phyloP scores from a whole-genome alignment of 345 rosid genomes.

The Euphorbia peplus region DNA sequence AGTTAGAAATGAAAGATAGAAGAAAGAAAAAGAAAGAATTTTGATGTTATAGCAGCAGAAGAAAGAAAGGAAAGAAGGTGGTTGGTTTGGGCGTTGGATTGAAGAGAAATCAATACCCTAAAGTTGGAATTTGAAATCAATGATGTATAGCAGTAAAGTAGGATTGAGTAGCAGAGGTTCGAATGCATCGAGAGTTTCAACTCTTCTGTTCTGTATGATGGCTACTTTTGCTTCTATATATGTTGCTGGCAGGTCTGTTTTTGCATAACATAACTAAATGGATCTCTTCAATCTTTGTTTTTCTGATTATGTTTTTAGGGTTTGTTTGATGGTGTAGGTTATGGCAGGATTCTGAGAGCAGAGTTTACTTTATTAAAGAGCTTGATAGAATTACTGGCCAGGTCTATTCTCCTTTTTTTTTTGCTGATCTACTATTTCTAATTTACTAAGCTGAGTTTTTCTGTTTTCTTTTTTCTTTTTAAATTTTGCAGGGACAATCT shows the following conservation, averaged over 20 bases:
- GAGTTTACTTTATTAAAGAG: slow-evolving; percentile 32
- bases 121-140: too few species aligned
- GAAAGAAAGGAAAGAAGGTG: too few species aligned
- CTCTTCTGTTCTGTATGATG: slow-evolving; percentile 52
- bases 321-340: slow-evolving; percentile 19
- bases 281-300: background rate
- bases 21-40: background rate
- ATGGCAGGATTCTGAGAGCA: slow-evolving; percentile 33
- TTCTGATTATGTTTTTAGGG: slow-evolving; percentile 7
- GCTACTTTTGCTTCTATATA: slow-evolving; percentile 31
- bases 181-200: slow-evolving; percentile 49
- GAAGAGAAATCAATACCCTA: too few species aligned
- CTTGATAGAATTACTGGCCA: slow-evolving; percentile 33
- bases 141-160: slow-evolving; percentile 29
- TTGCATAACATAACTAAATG: too few species aligned
- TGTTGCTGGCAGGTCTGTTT: slow-evolving; percentile 26
- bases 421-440: background rate
- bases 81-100: background rate
- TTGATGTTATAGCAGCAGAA: background rate
- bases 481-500: slow-evolving; percentile 23
- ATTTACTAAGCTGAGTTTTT: background rate
- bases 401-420: slow-evolving; percentile 13
- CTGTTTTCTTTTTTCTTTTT: slow-evolving; percentile 3
- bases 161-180: slow-evolving; percentile 37
- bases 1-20: background rate